Percentiles rank a stretch among this genome's conserved stretches.
Conservation (phyloP, 306 rosid genomes). For the Heteromeles arbutifolia region DNA sequence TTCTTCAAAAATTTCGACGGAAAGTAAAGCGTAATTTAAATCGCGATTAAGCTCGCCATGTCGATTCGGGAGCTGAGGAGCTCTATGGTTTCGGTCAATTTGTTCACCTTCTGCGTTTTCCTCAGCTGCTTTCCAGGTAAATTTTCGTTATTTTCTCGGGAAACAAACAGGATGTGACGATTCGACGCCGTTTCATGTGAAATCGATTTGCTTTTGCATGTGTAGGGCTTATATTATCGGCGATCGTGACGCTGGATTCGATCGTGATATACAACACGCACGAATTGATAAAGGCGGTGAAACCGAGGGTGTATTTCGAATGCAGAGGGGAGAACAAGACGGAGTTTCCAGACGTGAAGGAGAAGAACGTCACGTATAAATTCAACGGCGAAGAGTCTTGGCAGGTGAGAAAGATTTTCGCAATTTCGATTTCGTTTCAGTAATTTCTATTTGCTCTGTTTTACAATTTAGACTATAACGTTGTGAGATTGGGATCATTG, state of each 20-base stretch:
- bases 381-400: constrained; percentile 87
- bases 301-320: constrained; percentile 61
- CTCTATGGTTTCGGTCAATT: constrained; percentile 20
- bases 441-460: neutral
- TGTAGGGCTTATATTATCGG: constrained; percentile 47
- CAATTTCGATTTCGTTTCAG: neutral
- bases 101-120: constrained; percentile 25
- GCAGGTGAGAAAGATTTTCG: constrained; percentile 45
- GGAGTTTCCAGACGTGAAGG: constrained; percentile 52
- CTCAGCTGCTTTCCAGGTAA: constrained; percentile 51
- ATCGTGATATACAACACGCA: constrained; percentile 59
- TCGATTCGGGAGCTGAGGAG: constrained; percentile 22
- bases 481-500: neutral
- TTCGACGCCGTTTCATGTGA: neutral
- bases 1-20: neutral
- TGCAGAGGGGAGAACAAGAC: constrained; percentile 55
- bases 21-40: neutral
- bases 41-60: constrained; percentile 29
- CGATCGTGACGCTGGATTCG: constrained; percentile 54
- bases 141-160: neutral
- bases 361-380: constrained; percentile 33
- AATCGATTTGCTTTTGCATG: neutral
- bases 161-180: neutral
- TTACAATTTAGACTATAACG: neutral
- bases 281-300: constrained; percentile 38